Base-by-base conservation (phyloP, 345 rosid genomes). In the Kandelia obovata region DNA sequence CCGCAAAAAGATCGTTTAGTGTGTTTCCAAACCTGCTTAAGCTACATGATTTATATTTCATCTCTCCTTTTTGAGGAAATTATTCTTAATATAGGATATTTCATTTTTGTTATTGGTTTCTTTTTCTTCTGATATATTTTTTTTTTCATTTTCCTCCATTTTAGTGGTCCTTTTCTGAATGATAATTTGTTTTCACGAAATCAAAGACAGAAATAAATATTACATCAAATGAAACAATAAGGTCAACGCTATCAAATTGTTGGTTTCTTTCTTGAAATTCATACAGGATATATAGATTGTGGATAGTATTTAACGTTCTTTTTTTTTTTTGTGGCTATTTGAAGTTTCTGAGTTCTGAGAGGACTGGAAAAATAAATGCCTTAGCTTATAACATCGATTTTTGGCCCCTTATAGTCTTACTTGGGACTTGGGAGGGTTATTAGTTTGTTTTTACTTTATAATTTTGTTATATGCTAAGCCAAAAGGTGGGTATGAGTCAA, bases 341-440 rank as follows among this genome's bases (percentile, higher is more conserved):
- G 30, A 17, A 8, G 56, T 23, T 65, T 65, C 57, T 73, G 58
- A 74, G 67, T 26, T 66, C 72, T 43, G 60, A 74, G 55, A 65
- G 56, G 67, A 67, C 34, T 1, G 30, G 19, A 34, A 46, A 26
- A 51, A 26, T 34, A 23, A 3, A 10, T 32, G 13, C 17, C 60
- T 32, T 32, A 46, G 11, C 61, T 23, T 46, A 2, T 51, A 3
- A 43, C 1, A 19, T 3, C 17, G 5, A 43, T 43, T 43, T 43
- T 2, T 43, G 49, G 49, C 49, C 19, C 13, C 16, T 43, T 13
- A 43, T 43, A 43, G 19, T 15, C 2, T 43, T 13, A 0, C 16
- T 43, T 2, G 49, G 17, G 19, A 43, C 16, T 43, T 11, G 49
- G 49, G 49, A 15, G 19, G 4, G 17, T 43, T 43, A 43, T 66